phyloP scores from a whole-genome alignment of 2,329 filamentous ascomycete species.

The Beauveria brongniartii region DNA sequence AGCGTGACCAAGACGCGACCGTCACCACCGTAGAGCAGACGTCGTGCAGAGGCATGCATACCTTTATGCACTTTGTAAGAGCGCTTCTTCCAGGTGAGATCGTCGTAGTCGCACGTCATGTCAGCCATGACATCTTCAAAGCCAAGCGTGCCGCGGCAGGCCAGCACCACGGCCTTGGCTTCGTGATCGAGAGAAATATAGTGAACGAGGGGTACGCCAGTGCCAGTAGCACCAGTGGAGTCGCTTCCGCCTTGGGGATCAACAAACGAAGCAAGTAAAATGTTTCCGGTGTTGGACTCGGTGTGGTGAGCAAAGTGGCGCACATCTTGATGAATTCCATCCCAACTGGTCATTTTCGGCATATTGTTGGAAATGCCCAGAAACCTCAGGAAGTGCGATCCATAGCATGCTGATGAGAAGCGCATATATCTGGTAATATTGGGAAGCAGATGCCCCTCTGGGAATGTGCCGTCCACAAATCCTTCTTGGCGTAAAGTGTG shows the following conservation, averaged over 20 bases:
- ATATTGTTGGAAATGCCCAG: constrained; percentile 51
- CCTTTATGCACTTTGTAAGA: constrained; percentile 66
- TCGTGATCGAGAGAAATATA: constrained; percentile 66
- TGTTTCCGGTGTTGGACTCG: constrained; percentile 46
- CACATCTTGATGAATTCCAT: constrained; percentile 50
- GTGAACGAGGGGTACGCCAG: constrained; percentile 62
- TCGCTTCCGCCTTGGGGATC: constrained; percentile 62
- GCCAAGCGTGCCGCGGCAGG: constrained; percentile 62
- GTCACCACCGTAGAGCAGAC: constrained; percentile 59
- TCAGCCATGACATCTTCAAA: constrained; percentile 69
- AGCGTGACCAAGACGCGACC: constrained; percentile 59
- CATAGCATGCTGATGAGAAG: constrained; percentile 60
- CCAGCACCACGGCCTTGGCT: constrained; percentile 63
- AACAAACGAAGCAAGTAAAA: constrained; percentile 62
- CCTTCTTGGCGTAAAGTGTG: constrained; percentile 43
- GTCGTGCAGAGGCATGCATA: constrained; percentile 61
- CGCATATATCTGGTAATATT: constrained; percentile 59
- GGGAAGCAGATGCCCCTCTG: constrained; percentile 48
- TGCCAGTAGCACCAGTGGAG: constrained; percentile 54
- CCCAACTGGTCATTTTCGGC: constrained; percentile 32
- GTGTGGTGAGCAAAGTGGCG: constrained; percentile 58
- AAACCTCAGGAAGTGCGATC: constrained; percentile 53
- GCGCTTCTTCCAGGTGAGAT: constrained; percentile 54
- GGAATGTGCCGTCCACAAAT: constrained; percentile 50
- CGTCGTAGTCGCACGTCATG: constrained; percentile 66